Evolutionary conservation across 768 basidiomycete species (phyloP).

Genomic region (Zangia roseola): DNA sequence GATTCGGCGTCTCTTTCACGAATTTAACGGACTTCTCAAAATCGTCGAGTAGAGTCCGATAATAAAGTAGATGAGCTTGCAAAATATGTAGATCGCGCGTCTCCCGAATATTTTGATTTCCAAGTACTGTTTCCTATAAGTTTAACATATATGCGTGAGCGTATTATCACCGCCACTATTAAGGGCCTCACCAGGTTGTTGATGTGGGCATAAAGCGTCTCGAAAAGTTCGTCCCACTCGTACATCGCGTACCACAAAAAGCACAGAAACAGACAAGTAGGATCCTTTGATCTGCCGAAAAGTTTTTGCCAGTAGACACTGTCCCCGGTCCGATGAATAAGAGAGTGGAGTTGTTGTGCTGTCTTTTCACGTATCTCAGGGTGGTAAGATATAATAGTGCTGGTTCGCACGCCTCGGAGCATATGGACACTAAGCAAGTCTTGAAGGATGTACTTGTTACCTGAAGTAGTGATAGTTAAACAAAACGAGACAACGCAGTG

Average conservation of each 20-base stretch:
- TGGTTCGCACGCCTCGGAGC: constrained; percentile 32
- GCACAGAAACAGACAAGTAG: constrained; percentile 53
- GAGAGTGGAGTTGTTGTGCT: constrained; percentile 26
- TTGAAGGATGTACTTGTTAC: constrained; percentile 26
- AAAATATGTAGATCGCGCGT: constrained; percentile 56
- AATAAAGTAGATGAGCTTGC: constrained; percentile 58
- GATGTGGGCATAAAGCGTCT: constrained; percentile 49
- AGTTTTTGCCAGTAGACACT: constrained; percentile 35
- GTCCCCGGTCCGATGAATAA: constrained; percentile 29
- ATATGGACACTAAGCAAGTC: constrained; percentile 57
- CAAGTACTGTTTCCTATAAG: constrained; percentile 44
- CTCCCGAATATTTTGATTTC: constrained; percentile 39
- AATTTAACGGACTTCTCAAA: constrained; percentile 54
- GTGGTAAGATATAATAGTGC: constrained; percentile 32
- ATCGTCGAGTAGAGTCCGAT: constrained; percentile 51
- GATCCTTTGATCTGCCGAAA: constrained; percentile 37
- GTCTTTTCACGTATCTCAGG: constrained; percentile 19
- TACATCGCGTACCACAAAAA: constrained; percentile 61
- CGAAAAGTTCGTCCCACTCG: constrained; percentile 61
- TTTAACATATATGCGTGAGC: neutral
- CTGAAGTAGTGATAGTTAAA: constrained; percentile 9
- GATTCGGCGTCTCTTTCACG: constrained; percentile 47
- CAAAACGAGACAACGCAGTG: neutral
- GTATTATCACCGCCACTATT: neutral
- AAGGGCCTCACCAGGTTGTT: constrained; percentile 43